Conservation (phyloP, 176 grass and related monocot genomes). For the Typha latifolia region DNA sequence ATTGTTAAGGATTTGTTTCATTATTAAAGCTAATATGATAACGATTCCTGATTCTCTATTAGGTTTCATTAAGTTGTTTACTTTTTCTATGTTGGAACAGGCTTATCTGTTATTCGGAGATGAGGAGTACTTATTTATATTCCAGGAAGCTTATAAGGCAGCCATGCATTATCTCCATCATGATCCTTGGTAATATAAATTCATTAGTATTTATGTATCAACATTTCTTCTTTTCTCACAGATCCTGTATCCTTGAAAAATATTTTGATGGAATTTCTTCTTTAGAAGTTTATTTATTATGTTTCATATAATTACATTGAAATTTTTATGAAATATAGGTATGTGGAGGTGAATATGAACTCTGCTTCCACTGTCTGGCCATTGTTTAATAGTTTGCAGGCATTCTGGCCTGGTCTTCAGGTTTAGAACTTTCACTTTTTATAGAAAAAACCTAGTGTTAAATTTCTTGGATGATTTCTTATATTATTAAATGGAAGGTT, state of each 20-base stretch:
- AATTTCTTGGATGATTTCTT: constrained; percentile 55
- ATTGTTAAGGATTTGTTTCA: not conserved
- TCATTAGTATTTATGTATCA: not conserved
- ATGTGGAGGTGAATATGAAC: constrained; percentile 97
- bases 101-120: constrained; percentile 97
- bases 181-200: constrained; percentile 76
- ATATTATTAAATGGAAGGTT: constrained; percentile 86
- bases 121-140: constrained; percentile 88
- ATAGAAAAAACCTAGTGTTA: constrained; percentile 3
- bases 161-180: constrained; percentile 82
- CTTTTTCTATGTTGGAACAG: constrained; percentile 30
- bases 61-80: constrained; percentile 12
- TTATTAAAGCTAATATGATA: not conserved
- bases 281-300: not conserved
- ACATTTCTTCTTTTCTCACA: constrained; percentile 3
- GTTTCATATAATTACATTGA: not conserved
- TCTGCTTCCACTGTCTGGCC: constrained; percentile 95
- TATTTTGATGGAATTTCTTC: not conserved
- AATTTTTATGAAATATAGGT: constrained; percentile 42
- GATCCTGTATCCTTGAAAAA: not conserved
- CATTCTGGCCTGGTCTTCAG: constrained; percentile 99
- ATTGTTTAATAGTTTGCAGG: constrained; percentile 93
- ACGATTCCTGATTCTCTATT: not conserved
- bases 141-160: constrained; percentile 94
- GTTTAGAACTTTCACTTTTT: constrained; percentile 44